Conservation (phyloP, 352 stramenopile genomes). For the Phytophthora idaei region DNA sequence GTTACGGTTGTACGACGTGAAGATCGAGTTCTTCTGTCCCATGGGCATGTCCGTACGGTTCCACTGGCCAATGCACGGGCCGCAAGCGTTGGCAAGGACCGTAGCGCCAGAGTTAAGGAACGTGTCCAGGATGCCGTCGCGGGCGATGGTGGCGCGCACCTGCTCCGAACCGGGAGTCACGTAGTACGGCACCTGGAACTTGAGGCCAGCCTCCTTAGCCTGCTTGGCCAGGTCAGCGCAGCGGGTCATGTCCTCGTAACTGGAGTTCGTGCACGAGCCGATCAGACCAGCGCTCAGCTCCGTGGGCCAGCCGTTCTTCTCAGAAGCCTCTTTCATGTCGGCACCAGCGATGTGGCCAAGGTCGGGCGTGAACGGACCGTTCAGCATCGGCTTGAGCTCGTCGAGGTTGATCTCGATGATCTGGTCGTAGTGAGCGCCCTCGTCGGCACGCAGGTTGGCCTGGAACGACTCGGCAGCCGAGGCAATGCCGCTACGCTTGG, state of each 20-base stretch:
- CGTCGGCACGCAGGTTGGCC: constrained; percentile 88
- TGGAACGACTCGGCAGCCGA: constrained; percentile 88
- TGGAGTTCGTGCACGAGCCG: constrained; percentile 95
- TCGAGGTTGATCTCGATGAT: constrained; percentile 95
- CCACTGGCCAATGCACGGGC: constrained; percentile 95
- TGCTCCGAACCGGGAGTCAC: constrained; percentile 94
- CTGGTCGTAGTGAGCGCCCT: constrained; percentile 92
- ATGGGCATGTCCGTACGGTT: constrained; percentile 89
- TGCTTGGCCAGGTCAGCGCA: constrained; percentile 91
- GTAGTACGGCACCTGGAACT: constrained; percentile 94
- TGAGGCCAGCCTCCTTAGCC: constrained; percentile 79
- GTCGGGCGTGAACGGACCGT: constrained; percentile 93
- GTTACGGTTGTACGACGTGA: constrained; percentile 96
- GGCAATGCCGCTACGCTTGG: constrained; percentile 88
- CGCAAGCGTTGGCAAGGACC: constrained; percentile 92
- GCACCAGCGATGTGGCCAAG: constrained; percentile 84
- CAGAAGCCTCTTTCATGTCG: constrained; percentile 63
- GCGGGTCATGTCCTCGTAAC: constrained; percentile 94
- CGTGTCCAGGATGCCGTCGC: constrained; percentile 91
- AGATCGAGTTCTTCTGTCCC: constrained; percentile 94
- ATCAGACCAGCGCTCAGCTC: constrained; percentile 92
- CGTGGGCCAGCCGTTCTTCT: constrained; percentile 92
- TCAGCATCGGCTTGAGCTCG: constrained; percentile 90
- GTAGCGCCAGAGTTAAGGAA: constrained; percentile 90
- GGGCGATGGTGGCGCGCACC: constrained; percentile 91